Base-by-base conservation (phyloP, 2,329 filamentous ascomycete genomes). In the Calonectria ilicicola region DNA sequence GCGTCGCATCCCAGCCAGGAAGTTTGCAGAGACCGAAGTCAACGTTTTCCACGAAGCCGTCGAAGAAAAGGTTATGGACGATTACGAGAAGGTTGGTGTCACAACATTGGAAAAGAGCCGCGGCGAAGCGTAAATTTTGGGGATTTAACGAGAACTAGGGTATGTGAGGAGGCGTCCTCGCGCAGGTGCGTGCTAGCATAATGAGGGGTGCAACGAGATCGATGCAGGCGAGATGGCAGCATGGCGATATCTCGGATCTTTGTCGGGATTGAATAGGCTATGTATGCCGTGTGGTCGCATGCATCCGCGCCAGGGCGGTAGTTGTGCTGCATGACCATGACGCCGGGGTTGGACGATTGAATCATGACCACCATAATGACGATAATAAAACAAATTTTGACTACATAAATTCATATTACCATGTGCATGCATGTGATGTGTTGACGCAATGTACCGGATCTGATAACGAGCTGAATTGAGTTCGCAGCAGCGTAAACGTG, bases 1-100 rank as follows among this genome's bases (percentile, higher is more conserved):
- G 85, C 89, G 90, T 73, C 86, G 89, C 1, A 86, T 96, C 26
- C 89, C 89, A 75, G 94, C 94, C 8, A 88, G 95, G 78, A 93
- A 95, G 79, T 97, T 97, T 81, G 89, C 91, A 10, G 81, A 81
- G 27, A 90, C 90, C 2, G 79, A 89, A 72, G 89, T 91, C 10
- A 86, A 91, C 70, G 90, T 90, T 14, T 91, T 91, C 73, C 85
- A 85, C 51, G 88, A 89, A 78, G 81, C 83, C 12, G 82, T 91
- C n/a, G 85, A 87, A 66, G 84, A 83, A 32, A 84, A 84, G 29
- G 82, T 89, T 5, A 82, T 91, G 81, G 81, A 86, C 64, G 84
- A 84, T 44, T 91, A 90, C 77, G 85, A 87, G 73, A 79, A 87
- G 66, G 77, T 80, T 44, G 73, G 76, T 15, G 78, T 81, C 60